phyloP scores from a whole-genome alignment of 345 rosid species.

The Hypericum perforatum region DNA sequence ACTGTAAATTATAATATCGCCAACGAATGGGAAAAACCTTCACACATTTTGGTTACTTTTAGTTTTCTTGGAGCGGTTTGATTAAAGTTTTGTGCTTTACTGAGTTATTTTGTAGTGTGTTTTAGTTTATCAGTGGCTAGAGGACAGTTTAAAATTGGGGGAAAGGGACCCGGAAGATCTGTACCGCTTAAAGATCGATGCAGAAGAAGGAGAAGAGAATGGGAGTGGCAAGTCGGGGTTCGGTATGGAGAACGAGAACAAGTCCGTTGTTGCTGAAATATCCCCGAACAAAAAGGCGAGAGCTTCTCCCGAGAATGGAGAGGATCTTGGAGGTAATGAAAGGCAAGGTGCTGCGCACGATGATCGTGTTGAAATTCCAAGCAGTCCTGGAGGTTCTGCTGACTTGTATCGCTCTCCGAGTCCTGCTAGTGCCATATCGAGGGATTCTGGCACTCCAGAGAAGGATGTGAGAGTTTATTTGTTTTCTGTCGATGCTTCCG shows the following conservation, averaged over 20 bases:
- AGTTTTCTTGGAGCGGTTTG: conserved; percentile 1
- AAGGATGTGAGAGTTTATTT: conserved; percentile 34
- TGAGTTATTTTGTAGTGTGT: conserved; percentile 33
- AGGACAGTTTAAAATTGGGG: conserved; percentile 65
- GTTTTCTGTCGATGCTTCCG: too few relatives aligned
- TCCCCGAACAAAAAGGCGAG: conserved; percentile 29
- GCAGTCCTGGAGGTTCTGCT: conserved; percentile 27
- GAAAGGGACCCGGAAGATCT: conserved; percentile 55
- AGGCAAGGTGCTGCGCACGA: conserved; percentile 11
- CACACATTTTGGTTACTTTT: background rate
- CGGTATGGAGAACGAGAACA: conserved; percentile 11
- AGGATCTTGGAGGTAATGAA: conserved; percentile 13
- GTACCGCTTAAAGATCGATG: conserved; percentile 31
- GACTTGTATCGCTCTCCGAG: conserved; percentile 26
- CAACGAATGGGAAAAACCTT: background rate
- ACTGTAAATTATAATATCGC: too few relatives aligned
- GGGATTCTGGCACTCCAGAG: conserved; percentile 22
- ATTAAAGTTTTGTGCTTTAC: background rate
- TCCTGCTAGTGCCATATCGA: conserved; percentile 24
- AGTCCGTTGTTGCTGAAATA: conserved; percentile 24
- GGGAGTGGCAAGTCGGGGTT: conserved; percentile 24
- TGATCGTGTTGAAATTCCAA: conserved; percentile 13
- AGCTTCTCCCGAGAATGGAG: conserved; percentile 25
- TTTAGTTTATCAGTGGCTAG: conserved; percentile 71
- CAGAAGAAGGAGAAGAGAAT: conserved; percentile 21